Evolutionary conservation across 2,329 filamentous ascomycete species (phyloP).

Genomic region (Colletotrichum sp.): DNA sequence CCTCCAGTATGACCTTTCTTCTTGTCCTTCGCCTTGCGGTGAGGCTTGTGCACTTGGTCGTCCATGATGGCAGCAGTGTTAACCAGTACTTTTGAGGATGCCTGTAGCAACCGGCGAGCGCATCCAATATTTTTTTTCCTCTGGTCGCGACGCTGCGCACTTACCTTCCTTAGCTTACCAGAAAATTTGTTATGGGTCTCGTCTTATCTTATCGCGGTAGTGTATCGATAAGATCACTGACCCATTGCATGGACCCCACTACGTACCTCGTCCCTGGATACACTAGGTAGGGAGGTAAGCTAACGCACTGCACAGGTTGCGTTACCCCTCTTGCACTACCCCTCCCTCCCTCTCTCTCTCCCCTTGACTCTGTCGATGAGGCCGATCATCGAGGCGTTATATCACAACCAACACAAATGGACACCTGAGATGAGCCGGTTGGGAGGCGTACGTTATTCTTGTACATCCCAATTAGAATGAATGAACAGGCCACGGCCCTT

Average conservation of each 20-base stretch:
- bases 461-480: background rate
- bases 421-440: background rate
- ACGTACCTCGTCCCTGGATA: background rate
- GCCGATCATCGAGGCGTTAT: background rate
- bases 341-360: background rate
- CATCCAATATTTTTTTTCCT: background rate
- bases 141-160: constrained; percentile 6
- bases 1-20: constrained; percentile 75
- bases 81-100: background rate
- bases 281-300: background rate
- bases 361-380: background rate
- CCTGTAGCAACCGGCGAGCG: background rate
- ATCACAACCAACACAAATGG: background rate
- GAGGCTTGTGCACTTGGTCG: constrained; percentile 82
- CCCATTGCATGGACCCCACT: background rate
- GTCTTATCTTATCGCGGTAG: constrained; percentile 8
- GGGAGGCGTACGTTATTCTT: background rate
- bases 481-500: background rate
- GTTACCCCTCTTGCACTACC: background rate
- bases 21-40: constrained; percentile 80
- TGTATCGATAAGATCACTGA: background rate
- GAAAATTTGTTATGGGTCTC: constrained; percentile 18
- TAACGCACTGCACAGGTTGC: background rate
- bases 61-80: constrained; percentile 63
- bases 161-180: background rate